Conservation (phyloP, 257 asterid genomes). For the Haberlea rhodopensis region DNA sequence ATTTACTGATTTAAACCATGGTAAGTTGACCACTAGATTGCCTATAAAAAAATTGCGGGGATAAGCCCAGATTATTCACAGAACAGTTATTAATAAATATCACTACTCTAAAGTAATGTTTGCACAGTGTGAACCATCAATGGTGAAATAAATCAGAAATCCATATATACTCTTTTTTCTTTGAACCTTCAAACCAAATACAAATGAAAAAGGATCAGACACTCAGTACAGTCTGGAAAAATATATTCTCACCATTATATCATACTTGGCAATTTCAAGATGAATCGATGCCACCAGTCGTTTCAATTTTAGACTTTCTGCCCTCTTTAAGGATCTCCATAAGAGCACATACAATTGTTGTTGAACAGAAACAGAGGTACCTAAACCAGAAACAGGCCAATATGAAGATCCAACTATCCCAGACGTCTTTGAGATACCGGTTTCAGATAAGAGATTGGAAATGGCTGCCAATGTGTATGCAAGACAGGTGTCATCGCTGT, state of each 20-base stretch:
- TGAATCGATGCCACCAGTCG: constrained; percentile 85
- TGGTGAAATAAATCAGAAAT: too few relatives aligned
- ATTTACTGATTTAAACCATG: background rate
- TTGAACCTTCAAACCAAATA: too few relatives aligned
- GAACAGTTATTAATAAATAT: too few relatives aligned
- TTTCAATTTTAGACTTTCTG: constrained; percentile 76
- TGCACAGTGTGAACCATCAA: too few relatives aligned
- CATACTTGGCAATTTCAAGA: constrained; percentile 83
- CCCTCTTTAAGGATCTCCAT: constrained; percentile 84
- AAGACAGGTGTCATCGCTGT: constrained; percentile 84
- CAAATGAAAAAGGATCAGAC: background rate
- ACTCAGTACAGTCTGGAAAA: background rate
- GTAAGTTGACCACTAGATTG: background rate
- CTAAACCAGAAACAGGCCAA: constrained; percentile 66
- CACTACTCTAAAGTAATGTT: background rate
- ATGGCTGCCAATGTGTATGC: constrained; percentile 87
- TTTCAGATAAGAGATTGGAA: constrained; percentile 77
- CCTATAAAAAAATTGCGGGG: background rate
- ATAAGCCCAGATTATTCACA: background rate
- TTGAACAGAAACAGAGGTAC: constrained; percentile 75
- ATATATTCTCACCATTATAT: constrained; percentile 57
- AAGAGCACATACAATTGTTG: constrained; percentile 87
- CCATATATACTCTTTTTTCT: too few relatives aligned
- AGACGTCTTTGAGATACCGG: constrained; percentile 65
- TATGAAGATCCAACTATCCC: constrained; percentile 81